These are phyloP conservation scores for Trichopus zeylanicus DNA, from an alignment of 116 monocot genomes.

Conservation along the genomic window DNA sequence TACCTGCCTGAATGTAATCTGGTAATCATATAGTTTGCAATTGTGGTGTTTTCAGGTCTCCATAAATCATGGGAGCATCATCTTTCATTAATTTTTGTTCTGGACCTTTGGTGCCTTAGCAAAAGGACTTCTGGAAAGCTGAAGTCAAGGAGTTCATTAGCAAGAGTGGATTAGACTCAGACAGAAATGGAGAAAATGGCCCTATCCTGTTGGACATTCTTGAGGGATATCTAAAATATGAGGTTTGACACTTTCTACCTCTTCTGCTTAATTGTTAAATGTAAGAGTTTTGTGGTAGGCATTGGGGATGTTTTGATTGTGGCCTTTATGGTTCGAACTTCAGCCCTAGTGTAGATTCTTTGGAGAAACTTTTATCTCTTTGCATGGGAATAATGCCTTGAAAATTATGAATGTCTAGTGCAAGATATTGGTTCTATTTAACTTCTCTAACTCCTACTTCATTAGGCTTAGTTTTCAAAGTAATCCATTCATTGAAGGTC, in stretches of 20 bases:
- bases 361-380: too few species aligned
- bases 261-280: neutral
- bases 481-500: too few species aligned
- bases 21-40: constrained; percentile 34
- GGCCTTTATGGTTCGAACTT: too few species aligned
- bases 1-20: constrained; percentile 93
- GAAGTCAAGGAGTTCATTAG: constrained; percentile 71
- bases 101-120: constrained; percentile 27
- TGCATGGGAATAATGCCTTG: too few species aligned
- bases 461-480: too few species aligned
- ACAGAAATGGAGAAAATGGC: constrained; percentile 61
- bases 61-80: constrained; percentile 2
- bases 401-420: too few species aligned
- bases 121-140: constrained; percentile 76
- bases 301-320: too few species aligned
- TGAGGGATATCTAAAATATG: constrained; percentile 77
- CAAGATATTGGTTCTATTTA: too few species aligned
- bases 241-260: constrained; percentile 29
- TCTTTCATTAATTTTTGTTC: neutral
- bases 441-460: too few species aligned
- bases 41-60: neutral
- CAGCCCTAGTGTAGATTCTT: too few species aligned
- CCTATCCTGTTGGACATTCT: constrained; percentile 91
- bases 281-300: too few species aligned
- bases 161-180: constrained; percentile 50